Evolutionary conservation across 2,329 filamentous ascomycete genomes (phyloP), one percentile per base, ranked within the genome.

Genomic region (Phaeosphaeriaceae sp.): DNA sequence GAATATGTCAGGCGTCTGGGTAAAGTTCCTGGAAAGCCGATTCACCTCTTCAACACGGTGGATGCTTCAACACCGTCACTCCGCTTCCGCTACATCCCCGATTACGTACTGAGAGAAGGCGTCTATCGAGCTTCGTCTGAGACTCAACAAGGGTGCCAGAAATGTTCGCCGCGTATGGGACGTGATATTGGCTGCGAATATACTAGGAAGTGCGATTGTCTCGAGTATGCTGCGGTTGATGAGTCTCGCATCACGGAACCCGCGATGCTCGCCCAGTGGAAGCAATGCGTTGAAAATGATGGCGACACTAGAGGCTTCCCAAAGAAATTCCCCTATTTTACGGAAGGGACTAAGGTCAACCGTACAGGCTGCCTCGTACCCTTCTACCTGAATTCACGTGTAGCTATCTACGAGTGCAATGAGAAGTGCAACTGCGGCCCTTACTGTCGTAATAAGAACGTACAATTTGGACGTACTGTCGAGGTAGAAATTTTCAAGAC

Each of bases 361-460:
- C 64, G 52, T 2, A 46, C 54, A 0, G 63, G 61, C 17, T 70
- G 66, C 16, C 64, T 77, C 0, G 72, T 76, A 0, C 54, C 61
- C 0, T 78, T 77, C 54, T 80, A 81, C 48, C 71, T 77, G 0
- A 62, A 77, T 15, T 64, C 66, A 0, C 65, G 77, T 1, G 58
- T 68, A 11, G 66, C 87, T 0, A 88, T 95, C 48, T 93, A 92
- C 71, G 90, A 95, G 64, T 95, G 90, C 67, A 90, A 94, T 60
- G 76, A 81, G 2, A 82, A 80, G 7, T 95, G 90, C 72, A 76
- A 74, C 2, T 95, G 90, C 61, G 80, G 80, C 2, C 66, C 71
- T 0, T 59, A 75, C 15, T 95, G 90, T 62, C 86, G 87, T 1
- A 93, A 91, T 63, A 81, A 89, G 4, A 85, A 92, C 0, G 89